Percentiles rank a stretch among this genome's conserved stretches.
Conservation (phyloP, 345 rosid genomes). For the Viola odorata region DNA sequence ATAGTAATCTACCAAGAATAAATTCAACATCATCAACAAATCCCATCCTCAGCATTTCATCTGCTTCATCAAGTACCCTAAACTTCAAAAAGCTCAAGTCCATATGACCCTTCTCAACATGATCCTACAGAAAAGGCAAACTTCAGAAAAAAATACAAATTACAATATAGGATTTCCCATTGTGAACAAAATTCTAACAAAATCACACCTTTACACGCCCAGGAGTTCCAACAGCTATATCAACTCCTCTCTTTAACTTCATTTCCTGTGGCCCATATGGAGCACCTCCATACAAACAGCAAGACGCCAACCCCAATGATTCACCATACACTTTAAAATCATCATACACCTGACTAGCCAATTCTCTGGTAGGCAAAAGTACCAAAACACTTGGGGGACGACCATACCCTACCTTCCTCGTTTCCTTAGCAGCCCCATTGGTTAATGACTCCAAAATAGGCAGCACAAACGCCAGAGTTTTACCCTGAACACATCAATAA, state of each 20-base stretch:
- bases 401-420: slow-evolving; percentile 70
- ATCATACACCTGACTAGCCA: slow-evolving; percentile 78
- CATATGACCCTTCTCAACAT: slow-evolving; percentile 65
- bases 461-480: slow-evolving; percentile 92
- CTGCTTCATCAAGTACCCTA: slow-evolving; percentile 97
- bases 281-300: slow-evolving; percentile 94
- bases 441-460: slow-evolving; percentile 85
- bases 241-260: slow-evolving; percentile 74
- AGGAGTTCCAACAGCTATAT: slow-evolving; percentile 89
- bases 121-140: slow-evolving; percentile 49
- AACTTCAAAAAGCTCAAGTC: slow-evolving; percentile 61
- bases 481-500: slow-evolving; percentile 52
- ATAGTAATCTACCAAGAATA: slow-evolving; percentile 56
- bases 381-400: slow-evolving; percentile 87
- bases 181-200: neutral
- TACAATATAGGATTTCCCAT: neutral
- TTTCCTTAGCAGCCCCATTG: slow-evolving; percentile 54
- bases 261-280: slow-evolving; percentile 54
- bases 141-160: neutral
- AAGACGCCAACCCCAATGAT: slow-evolving; percentile 59
- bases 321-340: slow-evolving; percentile 91
- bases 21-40: slow-evolving; percentile 96
- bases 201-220: slow-evolving; percentile 78
- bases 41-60: slow-evolving; percentile 98
- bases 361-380: slow-evolving; percentile 89